Conservation (phyloP, 2,329 filamentous ascomycete species). For the Colletotrichum graminicola region DNA sequence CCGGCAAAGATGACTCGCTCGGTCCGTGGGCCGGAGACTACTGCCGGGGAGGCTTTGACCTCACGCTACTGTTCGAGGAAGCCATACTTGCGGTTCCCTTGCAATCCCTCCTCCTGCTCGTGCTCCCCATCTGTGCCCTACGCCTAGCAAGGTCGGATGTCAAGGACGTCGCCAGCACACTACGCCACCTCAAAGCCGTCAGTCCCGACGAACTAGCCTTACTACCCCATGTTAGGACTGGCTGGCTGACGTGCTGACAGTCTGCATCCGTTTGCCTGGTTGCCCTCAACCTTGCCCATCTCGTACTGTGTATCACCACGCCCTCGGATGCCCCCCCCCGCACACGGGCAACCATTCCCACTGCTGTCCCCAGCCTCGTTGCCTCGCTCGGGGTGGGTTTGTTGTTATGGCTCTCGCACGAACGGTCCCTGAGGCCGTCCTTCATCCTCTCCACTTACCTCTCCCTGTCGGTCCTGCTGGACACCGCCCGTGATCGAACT, state of each 20-base stretch:
- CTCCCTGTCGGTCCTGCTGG: constrained; percentile 39
- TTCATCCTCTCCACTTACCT: constrained; percentile 41
- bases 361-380: constrained; percentile 19
- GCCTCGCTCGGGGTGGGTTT: constrained; percentile 25
- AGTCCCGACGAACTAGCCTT: not conserved
- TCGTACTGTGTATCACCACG: constrained; percentile 28
- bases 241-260: constrained; percentile 24
- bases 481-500: constrained; percentile 42
- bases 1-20: constrained; percentile 37
- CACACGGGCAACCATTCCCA: constrained; percentile 31
- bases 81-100: constrained; percentile 44
- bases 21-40: constrained; percentile 39
- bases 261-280: constrained; percentile 21
- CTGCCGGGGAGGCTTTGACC: constrained; percentile 48
- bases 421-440: constrained; percentile 40
- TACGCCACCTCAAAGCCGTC: constrained; percentile 33
- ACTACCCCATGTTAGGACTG: not conserved
- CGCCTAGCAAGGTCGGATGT: constrained; percentile 29
- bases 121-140: constrained; percentile 20
- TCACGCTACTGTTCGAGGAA: constrained; percentile 49
- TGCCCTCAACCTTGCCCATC: constrained; percentile 29
- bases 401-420: constrained; percentile 36
- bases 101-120: constrained; percentile 32
- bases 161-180: constrained; percentile 34
- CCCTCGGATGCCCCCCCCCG: not conserved